A percentile compares a stretch with the other conserved stretches of the same genome.
Evolutionary conservation across 2,329 filamentous ascomycete genomes (phyloP).

Genomic region (Aspergillus awamori): DNA sequence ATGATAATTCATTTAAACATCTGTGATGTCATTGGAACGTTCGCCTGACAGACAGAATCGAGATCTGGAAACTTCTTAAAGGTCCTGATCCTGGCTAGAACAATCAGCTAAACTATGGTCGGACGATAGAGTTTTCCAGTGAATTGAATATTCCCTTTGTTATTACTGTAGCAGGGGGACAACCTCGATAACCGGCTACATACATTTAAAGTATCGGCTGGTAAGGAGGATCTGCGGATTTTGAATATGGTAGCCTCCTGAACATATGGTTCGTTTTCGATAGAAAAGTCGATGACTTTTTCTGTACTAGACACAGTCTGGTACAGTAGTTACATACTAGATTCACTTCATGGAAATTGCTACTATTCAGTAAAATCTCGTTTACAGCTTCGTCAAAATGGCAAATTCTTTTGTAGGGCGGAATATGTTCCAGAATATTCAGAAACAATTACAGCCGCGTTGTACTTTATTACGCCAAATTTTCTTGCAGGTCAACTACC

Average conservation of each 20-base stretch:
- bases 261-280: not conserved
- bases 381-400: not conserved
- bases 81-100: not conserved
- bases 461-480: not conserved
- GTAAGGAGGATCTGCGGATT: not conserved
- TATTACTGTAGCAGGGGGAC: not conserved
- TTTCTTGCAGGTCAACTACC: not conserved
- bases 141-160: not conserved
- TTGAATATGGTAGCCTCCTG: not conserved
- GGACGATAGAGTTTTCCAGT: not conserved
- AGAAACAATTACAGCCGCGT: not conserved
- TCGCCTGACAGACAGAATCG: not conserved
- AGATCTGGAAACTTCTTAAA: not conserved
- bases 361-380: not conserved
- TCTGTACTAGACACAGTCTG: not conserved
- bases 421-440: not conserved
- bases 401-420: not conserved
- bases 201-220: not conserved
- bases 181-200: not conserved
- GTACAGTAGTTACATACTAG: not conserved
- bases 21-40: not conserved
- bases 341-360: not conserved
- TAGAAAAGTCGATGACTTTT: not conserved
- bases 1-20: not conserved
- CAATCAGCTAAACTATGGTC: not conserved